phyloP scores from a whole-genome alignment of 768 basidiomycete species.

The Lentinula sp. region DNA sequence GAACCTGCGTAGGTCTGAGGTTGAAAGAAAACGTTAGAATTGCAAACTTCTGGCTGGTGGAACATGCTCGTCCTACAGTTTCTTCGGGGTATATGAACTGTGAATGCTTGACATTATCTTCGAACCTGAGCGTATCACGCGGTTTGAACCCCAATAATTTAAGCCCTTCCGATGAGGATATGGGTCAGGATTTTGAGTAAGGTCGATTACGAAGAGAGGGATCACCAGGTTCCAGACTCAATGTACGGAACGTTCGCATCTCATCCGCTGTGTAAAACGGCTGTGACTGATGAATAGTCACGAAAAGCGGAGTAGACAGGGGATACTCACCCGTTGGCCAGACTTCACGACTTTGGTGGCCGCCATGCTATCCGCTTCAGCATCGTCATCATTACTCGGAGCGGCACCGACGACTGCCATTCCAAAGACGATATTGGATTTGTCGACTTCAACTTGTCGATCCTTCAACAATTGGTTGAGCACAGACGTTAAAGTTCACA shows the following conservation, averaged over 20 bases:
- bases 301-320: not conserved
- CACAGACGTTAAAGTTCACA: not conserved
- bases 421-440: conserved; percentile 39
- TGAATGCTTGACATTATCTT: conserved; percentile 50
- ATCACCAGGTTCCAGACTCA: conserved; percentile 73
- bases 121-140: conserved; percentile 59
- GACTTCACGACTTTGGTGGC: conserved; percentile 37
- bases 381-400: conserved; percentile 29
- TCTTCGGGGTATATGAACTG: conserved; percentile 79
- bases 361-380: conserved; percentile 32
- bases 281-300: conserved; percentile 26
- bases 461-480: conserved; percentile 21
- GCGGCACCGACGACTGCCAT: conserved; percentile 28
- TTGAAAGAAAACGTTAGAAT: not conserved
- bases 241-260: conserved; percentile 71
- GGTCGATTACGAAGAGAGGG: not conserved
- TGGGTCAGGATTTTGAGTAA: not conserved
- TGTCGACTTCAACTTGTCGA: conserved; percentile 39
- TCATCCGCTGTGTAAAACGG: conserved; percentile 86
- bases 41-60: not conserved
- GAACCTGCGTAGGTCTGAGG: conserved; percentile 76
- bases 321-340: conserved; percentile 43
- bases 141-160: conserved; percentile 92
- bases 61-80: conserved; percentile 40
- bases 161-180: conserved; percentile 44